Evolutionary conservation across 176 grass and related monocot species (phyloP), one percentile per base, ranked within the genome.

Genomic region (Carex kokanica): DNA sequence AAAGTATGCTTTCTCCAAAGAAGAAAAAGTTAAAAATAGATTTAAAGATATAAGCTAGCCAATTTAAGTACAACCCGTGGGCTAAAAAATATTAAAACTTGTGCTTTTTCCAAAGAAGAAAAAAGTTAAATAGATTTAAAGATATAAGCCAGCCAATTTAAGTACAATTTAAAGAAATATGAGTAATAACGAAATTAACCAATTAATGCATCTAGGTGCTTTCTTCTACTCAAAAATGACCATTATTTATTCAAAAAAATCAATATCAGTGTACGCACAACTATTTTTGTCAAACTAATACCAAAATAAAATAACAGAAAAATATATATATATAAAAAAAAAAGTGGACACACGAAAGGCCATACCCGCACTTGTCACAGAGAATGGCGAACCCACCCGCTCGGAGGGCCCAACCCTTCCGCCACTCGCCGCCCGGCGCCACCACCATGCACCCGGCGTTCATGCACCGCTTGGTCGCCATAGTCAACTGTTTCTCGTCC

Each of bases 291-390:
- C 60, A 62, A 66, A 34, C 16, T 49, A n/a, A 16, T 11, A 82
- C 61, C 57, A 67, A 54, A 43, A 34, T 65, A 82, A 14, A 82
- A 52, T n/a, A 78, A 29, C 2, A 56, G 27, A 64, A 18, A 43
- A 67, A 45, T 45, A 82, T 8, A 43, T 43, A 64, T n/a, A n/a
- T n/a, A n/a, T 5, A 29, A 11, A 13, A 57, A 43, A 41, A 23
- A 52, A 82, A 27, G 21, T 23, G 51, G 61, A 43, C 51, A 59
- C 43, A 82, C 31, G 34, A 10, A 73, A 70, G 57, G 66, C 7
- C 90, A 81, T 94, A 99, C 97, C 97, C 91, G 83, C 97, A 99
- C 90, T 99, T 99, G 86, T 89, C 91, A 88, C 97, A 99, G 74
- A 99, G 91, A 77, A 84, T 8, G 6, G 93, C 91, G 78, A 89